Evolutionary conservation across 805 yeast species (phyloP), one percentile per base, ranked within the genome.

Genomic region (Pichia deserticola): DNA sequence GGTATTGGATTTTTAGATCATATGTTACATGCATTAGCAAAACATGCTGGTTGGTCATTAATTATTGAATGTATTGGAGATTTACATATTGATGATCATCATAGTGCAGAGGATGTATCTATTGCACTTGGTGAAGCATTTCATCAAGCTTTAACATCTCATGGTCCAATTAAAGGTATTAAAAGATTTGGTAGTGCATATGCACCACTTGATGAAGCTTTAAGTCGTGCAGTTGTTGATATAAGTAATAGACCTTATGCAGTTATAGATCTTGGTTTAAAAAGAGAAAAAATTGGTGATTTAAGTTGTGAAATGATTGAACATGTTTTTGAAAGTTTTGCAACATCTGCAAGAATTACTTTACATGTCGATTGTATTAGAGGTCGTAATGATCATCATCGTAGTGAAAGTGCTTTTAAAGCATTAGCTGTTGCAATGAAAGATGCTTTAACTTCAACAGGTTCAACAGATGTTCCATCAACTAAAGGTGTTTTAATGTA

Each of bases 1-100:
- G 99, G 99, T 47, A 79, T 93, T 49, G 99, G 98, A 1, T 93
- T 93, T 64, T 70, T 92, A 51, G 98, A 93, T 71, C 99, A 93
- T 68, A 93, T 93, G 99, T 73, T 93, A 44, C 97, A 92, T 61
- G 99, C 99, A 0, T 73, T 93, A 59, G 97, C 98, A 38, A 93
- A 93, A 63, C 99, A 93, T 68, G 75, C 95, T 1, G 98, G 98
- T 15, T 93, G 98, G 99, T 87, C 96, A 11, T 64, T 93, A 50
- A 73, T 87, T 35, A 77, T 93, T 20, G 95, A 86, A 63, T 92
- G 98, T 68, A 78, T 84, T 51, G 99, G 99, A 42, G 99, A 93
- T 66, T 72, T 89, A 58, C 95, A 89, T 67, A 90, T 93, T 48
- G 99, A 93, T 67, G 99, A 93, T 68, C 99, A 93, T 67, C 99